Percentiles rank a stretch among this genome's conserved stretches.
Conservation (phyloP, 331 rosid genomes). For the Dryas integrifolia region DNA sequence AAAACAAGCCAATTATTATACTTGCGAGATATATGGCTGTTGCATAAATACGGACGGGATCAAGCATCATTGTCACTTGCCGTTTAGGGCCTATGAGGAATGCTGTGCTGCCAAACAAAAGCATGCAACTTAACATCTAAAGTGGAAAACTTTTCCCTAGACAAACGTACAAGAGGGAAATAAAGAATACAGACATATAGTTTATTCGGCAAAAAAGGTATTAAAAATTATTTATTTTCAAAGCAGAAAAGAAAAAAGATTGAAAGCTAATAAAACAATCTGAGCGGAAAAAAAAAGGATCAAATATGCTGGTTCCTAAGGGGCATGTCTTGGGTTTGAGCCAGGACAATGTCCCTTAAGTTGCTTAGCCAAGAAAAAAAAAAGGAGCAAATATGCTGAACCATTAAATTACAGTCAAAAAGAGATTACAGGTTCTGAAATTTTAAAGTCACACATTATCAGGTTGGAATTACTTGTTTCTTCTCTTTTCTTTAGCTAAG, state of each 20-base stretch:
- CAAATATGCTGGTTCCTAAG: not conserved
- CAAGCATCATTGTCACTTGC: constrained; percentile 94
- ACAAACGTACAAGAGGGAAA: not conserved
- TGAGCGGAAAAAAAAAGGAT: not conserved
- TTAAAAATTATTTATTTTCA: not conserved
- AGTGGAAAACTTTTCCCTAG: constrained; percentile 5
- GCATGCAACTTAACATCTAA: constrained; percentile 35
- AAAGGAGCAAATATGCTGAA: not conserved
- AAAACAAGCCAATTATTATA: constrained; percentile 73
- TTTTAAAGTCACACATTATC: not conserved
- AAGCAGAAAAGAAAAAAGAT: not conserved
- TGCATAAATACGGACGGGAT: constrained; percentile 94
- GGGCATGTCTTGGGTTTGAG: not conserved
- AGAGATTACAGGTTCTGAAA: not conserved
- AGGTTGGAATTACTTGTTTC: not conserved
- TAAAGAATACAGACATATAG: not conserved
- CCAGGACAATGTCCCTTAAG: not conserved
- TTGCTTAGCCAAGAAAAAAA: not conserved
- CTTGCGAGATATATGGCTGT: constrained; percentile 86
- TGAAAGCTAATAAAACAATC: not conserved
- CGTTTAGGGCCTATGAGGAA: constrained; percentile 93
- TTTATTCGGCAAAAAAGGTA: not conserved
- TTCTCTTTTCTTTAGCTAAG: not conserved
- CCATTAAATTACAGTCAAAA: not conserved
- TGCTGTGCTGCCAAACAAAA: constrained; percentile 83